Conservation (phyloP, 805 yeast genomes). For the Suhomyces faveliae region DNA sequence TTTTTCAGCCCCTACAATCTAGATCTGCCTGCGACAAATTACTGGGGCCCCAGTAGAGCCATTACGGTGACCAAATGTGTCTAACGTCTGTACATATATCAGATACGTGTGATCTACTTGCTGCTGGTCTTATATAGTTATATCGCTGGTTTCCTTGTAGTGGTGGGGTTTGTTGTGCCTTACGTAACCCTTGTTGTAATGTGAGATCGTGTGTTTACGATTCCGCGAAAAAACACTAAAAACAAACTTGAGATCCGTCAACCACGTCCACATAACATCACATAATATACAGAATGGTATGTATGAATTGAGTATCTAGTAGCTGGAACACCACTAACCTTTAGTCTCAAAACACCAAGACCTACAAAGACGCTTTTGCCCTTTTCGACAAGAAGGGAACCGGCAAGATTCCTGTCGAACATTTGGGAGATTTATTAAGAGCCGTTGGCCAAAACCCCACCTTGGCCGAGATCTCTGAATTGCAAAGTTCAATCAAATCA, state of each 20-base stretch:
- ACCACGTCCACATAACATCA: neutral
- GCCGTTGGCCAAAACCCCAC: constrained; percentile 99
- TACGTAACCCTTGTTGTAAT: constrained; percentile 1
- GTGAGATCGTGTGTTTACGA: constrained; percentile 3
- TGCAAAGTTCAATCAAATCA: constrained; percentile 41
- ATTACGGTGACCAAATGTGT: neutral
- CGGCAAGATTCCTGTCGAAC: constrained; percentile 80
- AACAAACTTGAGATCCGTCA: constrained; percentile 3
- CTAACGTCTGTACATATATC: neutral
- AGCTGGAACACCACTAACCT: constrained; percentile 16
- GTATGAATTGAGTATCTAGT: neutral
- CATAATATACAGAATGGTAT: neutral
- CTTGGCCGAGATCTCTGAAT: constrained; percentile 70
- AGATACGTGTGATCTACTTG: neutral
- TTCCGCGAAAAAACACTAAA: constrained; percentile 2
- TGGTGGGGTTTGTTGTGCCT: neutral
- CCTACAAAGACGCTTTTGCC: constrained; percentile 89
- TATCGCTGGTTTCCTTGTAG: neutral
- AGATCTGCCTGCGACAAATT: neutral
- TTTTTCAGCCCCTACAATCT: neutral
- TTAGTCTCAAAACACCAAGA: constrained; percentile 45
- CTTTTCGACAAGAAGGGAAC: constrained; percentile 95
- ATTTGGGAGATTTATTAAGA: constrained; percentile 88
- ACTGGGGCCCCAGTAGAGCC: neutral
- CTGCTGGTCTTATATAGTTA: too few relatives aligned